Conservation (phyloP, 176 grass and related monocot genomes). For the Otatea glauca region DNA sequence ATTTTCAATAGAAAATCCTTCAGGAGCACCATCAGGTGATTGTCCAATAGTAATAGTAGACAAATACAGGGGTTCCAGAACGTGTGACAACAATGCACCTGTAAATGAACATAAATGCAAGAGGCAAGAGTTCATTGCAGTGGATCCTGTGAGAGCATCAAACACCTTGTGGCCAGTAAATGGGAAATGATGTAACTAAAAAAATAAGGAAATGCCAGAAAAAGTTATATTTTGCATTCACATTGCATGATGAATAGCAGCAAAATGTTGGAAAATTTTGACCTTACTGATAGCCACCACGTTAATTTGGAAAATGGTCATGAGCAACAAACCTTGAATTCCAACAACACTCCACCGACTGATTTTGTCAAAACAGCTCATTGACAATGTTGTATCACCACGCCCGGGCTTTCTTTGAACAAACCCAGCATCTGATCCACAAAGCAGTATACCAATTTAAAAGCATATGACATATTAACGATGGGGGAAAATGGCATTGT, state of each 20-base stretch:
- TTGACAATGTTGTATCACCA: constrained; percentile 78
- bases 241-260: background rate
- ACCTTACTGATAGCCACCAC: background rate
- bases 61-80: constrained; percentile 88
- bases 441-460: constrained; percentile 13
- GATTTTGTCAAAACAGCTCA: constrained; percentile 93
- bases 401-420: constrained; percentile 84
- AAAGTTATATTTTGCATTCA: background rate
- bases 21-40: constrained; percentile 43
- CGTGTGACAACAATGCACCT: constrained; percentile 73
- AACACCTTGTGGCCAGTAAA: background rate
- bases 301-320: constrained; percentile 5
- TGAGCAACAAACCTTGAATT: constrained; percentile 66
- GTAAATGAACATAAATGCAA: constrained; percentile 15
- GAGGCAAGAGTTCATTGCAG: background rate
- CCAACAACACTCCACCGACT: constrained; percentile 77
- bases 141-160: background rate
- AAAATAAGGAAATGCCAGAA: background rate
- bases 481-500: background rate
- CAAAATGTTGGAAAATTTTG: background rate
- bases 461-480: background rate
- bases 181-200: background rate
- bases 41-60: constrained; percentile 69
- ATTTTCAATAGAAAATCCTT: constrained; percentile 51
- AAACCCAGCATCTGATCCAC: constrained; percentile 39